Evolutionary conservation across 2,329 filamentous ascomycete genomes (phyloP), one percentile per base, ranked within the genome.

Genomic region (Rhynchosporium graminicola): DNA sequence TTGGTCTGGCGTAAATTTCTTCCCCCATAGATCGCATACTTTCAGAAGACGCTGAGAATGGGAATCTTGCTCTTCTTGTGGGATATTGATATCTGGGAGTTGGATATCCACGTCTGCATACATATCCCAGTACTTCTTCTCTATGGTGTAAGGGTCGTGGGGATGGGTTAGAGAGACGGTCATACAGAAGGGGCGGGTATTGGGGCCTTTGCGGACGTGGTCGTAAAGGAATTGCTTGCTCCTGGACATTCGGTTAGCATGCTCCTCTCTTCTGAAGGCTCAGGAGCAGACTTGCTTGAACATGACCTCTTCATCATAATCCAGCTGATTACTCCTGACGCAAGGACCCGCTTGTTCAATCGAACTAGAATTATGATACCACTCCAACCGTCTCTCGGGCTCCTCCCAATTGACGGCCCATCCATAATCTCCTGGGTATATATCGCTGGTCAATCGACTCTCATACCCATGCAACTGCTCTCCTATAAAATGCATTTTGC

Each of bases 401-500:
- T 93, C 87, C 74, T 97, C 93, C 93, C 93, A 97, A 78, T 97
- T 93, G 67, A 97, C 93, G 12, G 89, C 88, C 93, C 93, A 97
- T 67, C 93, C 93, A 73, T 95, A 92, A 74, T 97, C 93, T 62
- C 89, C 93, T 0, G 93, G 93, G 76, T 97, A 97, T 74, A 97
- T 97, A 76, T 97, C 93, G 69, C 89, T 91, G n/a, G 93, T 97
- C 72, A 97, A 82, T 62, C 93, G 87, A 72, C 91, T 89, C 80
- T 97, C 93, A 72, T 96, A 97, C 36, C 93, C 93, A 75, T 97
- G 93, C 63, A 97, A 82, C 78, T 97, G 93, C 74, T 97, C 93
- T 40, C 93, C 93, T 60, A 96, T 90, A 75, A 97, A 97, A 78
- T 97, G 93, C 93, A 97, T 97, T 83, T 97, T 97, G 66, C 93